Evolutionary conservation across 495 filamentous ascomycete genomes (phyloP), one percentile per base, ranked within the genome.

Genomic region (Alectoria sarmentosa): DNA sequence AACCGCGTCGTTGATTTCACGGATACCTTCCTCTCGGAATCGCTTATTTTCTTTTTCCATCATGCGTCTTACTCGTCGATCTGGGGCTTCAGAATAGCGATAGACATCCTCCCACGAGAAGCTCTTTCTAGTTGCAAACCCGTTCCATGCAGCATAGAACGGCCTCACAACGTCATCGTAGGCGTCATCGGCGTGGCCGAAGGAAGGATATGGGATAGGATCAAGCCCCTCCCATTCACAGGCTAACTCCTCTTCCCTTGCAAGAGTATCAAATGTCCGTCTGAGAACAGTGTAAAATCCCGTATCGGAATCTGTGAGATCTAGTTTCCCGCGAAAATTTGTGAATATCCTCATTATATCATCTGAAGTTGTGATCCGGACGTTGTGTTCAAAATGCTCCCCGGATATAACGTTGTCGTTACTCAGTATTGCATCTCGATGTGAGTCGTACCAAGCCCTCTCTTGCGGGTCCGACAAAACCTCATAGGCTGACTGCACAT

Each of bases 31-130:
- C 13, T 96, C 90, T 63, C 94, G 82, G n/a, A 89, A 75, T 52
- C 86, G 86, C 68, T 86, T 90, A 74, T 99, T 99, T 75, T 96
- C 92, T 73, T 96, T 96, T 72, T 97, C 95, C 86, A 98, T 94
- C 65, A 90, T 69, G 58, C 95, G 82, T 66, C 95, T 85, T 34
- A 89, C 76, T 44, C 88, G 84, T 60, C 94, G 86, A 76, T 99
- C 94, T 15, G 90, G 91, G 1, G 92, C 93, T 61, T 97, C 91
- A 0, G 86, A 86, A 54, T 88, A 81, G 42, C 88, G 84, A 72
- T 93, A 93, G 56, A 78, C 76, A 73, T 99, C 92, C 71, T 84
- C 89, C 94, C 94, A 99, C 10, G 89, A 79, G 68, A 96, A 99
- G 4, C 81, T 81, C 72, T 98, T 97, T 57, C 74, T 83, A 1